Evolutionary conservation across 2,329 filamentous ascomycete genomes (phyloP), one percentile per base, ranked within the genome.

Genomic region (Trichoderma atroviride): DNA sequence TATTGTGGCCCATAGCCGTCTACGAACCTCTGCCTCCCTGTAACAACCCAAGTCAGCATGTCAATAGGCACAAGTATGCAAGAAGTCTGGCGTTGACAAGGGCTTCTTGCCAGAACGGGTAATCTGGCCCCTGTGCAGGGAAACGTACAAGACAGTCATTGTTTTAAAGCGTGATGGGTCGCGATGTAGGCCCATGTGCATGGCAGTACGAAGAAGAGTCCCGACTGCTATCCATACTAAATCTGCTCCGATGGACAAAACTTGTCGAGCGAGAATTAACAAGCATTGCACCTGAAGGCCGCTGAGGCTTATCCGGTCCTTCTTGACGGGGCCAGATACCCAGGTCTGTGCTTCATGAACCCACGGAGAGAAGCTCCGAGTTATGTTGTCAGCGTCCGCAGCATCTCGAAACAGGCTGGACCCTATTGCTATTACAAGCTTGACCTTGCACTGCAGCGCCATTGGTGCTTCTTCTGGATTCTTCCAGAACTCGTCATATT

Each of bases 1-100:
- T 14, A 87, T 82, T 0, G 85, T 86, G 6, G 83, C 82, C 87
- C 87, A 89, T 1, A 89, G 74, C 2, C 87, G 80, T 5, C 86
- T 79, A 3, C 87, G 81, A 75, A 89, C 81, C 75, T 89, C 87
- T 1, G 82, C 79, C 22, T 81, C 79, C 7, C 40, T 43, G 19
- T n/a, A 43, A 43, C 7, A 6, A 4, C 16, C 6, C 40, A 43
- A n/a, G 19, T 43, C 40, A 43, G 40, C 40, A n/a, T n/a, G 40
- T 9, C 16, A n/a, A n/a, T 10, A 43, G 5, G 14, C 4, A 27
- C n/a, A 43, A 19, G 14, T 19, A 43, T n/a, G 14, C 37, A 43
- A 43, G 16, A 43, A 19, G 5, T 6, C 1, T 3, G 0, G 16
- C 11, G 1, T 43, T 19, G 5, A 40, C 6, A 19, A 6, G 5